Evolutionary conservation across 1,284 basidiomycete species (phyloP), one percentile per base, ranked within the genome.

Genomic region (Volvariella volvacea): DNA sequence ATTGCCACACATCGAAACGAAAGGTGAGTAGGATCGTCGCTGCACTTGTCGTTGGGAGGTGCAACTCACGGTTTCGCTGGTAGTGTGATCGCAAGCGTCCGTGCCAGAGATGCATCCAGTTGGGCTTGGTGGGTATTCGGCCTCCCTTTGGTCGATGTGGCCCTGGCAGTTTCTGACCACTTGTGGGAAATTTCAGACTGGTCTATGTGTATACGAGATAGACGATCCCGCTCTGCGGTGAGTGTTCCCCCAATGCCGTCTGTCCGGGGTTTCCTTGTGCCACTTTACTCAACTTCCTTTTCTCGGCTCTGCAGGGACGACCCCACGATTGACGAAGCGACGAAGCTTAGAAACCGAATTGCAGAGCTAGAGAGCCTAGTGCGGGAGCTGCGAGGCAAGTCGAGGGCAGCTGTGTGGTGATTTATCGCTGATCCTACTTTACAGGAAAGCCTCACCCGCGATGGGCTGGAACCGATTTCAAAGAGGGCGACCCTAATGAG

Each of bases 1-100:
- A 92, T 56, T 94, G 90, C 65, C 91, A 93, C 64, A 91, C 89
- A 41, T 92, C 91, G 45, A 93, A 93, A 68, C 73, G 90, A 57
- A 93, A 92, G 75, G 89, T 90, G 50, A 49, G 73, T n/a, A n/a
- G 41, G 22, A 48, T 46, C n/a, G 19, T 36, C 34, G 34, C 19
- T 20, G n/a, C 19, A 15, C 9, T 31, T 15, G n/a, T 15, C 6
- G n/a, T 36, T 36, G 34, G n/a, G 34, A 36, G 19, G 19, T 15
- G 6, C 7, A 4, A 36, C 34, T 36, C n/a, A 36, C n/a, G 34
- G 34, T 6, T 20, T 7, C n/a, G 8, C 34, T 32, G 36, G 39
- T 52, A 88, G 84, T 88, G 86, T 55, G 85, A 88, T 65, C 70
- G 86, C 48, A 88, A 88, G 58, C 74, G 84, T 31, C 89, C 89